phyloP scores from a whole-genome alignment of 1,284 basidiomycete genomes.

The Chalciporus sp. region DNA sequence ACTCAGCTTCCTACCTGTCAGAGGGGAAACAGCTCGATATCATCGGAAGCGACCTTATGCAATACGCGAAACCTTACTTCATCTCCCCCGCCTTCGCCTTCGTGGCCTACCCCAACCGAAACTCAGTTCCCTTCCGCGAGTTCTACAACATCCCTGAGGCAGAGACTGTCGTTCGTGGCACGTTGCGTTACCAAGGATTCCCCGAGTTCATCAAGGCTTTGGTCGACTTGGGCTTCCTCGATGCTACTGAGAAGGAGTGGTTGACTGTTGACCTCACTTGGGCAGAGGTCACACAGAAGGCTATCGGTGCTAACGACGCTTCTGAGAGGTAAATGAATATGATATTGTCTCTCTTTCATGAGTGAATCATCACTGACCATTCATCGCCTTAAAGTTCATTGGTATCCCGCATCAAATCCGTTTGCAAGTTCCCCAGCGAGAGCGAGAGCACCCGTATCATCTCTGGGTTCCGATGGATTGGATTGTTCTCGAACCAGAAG shows the following conservation, averaged over 20 bases:
- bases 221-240: conserved; percentile 88
- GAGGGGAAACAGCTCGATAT: conserved; percentile 69
- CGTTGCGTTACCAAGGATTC: conserved; percentile 97
- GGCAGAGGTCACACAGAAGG: conserved; percentile 81
- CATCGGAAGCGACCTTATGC: conserved; percentile 79
- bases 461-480: conserved; percentile 91
- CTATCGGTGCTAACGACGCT: conserved; percentile 72
- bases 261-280: conserved; percentile 76
- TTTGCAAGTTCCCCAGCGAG: conserved; percentile 73
- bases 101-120: conserved; percentile 97
- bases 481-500: conserved; percentile 80
- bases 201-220: conserved; percentile 93
- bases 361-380: conserved; percentile 10
- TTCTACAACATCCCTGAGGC: conserved; percentile 94
- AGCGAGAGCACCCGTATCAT: conserved; percentile 77
- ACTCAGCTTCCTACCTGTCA: conserved; percentile 84
- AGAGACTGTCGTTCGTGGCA: conserved; percentile 91
- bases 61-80: conserved; percentile 88
- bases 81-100: conserved; percentile 96
- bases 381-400: conserved; percentile 50
- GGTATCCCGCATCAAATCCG: conserved; percentile 68
- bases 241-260: conserved; percentile 79
- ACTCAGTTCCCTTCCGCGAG: conserved; percentile 87
- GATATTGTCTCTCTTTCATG: background rate
- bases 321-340: conserved; percentile 66